Evolutionary conservation across 345 rosid species (phyloP).

Genomic region (Rubroshorea leprosula): DNA sequence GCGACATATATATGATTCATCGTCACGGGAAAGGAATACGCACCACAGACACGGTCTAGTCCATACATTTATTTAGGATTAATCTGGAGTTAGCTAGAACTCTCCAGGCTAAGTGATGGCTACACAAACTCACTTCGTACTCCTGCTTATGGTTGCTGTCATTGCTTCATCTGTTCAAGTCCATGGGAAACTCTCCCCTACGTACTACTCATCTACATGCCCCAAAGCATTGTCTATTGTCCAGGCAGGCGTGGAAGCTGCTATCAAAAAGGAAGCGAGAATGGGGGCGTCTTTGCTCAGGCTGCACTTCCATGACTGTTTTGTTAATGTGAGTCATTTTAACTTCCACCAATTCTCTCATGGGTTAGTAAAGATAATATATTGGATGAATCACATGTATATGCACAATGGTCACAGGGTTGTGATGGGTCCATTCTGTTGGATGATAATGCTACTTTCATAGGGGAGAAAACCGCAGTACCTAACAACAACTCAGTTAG

Average conservation of each 20-base stretch:
- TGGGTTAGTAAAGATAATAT: background rate
- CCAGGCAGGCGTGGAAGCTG: slow-evolving; percentile 15
- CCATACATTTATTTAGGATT: too few relatives aligned
- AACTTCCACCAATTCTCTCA: background rate
- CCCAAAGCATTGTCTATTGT: slow-evolving; percentile 27
- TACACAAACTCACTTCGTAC: background rate
- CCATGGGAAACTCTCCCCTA: slow-evolving; percentile 22
- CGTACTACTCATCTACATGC: slow-evolving; percentile 25
- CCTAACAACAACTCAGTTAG: slow-evolving; percentile 37
- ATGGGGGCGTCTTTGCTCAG: slow-evolving; percentile 34
- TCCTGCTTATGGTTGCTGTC: background rate
- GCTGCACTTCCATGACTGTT: slow-evolving; percentile 35
- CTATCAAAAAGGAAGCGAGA: slow-evolving; percentile 22
- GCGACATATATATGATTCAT: background rate
- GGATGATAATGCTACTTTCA: slow-evolving; percentile 39
- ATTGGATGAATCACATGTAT: background rate
- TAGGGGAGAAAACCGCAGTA: slow-evolving; percentile 50
- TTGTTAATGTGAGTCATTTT: slow-evolving; percentile 31
- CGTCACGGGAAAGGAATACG: too few relatives aligned
- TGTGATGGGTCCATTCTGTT: slow-evolving; percentile 52
- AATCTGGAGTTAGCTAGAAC: too few relatives aligned
- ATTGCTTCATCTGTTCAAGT: slow-evolving; percentile 3
- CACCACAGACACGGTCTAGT: too few relatives aligned
- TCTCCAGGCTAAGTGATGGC: slow-evolving; percentile 12
- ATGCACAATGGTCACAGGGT: slow-evolving; percentile 25